A percentile compares a stretch with the other conserved stretches of the same genome.
These are phyloP conservation scores for Coprinellus micaceus DNA, from an alignment of 768 basidiomycete species.

Conservation along the genomic window DNA sequence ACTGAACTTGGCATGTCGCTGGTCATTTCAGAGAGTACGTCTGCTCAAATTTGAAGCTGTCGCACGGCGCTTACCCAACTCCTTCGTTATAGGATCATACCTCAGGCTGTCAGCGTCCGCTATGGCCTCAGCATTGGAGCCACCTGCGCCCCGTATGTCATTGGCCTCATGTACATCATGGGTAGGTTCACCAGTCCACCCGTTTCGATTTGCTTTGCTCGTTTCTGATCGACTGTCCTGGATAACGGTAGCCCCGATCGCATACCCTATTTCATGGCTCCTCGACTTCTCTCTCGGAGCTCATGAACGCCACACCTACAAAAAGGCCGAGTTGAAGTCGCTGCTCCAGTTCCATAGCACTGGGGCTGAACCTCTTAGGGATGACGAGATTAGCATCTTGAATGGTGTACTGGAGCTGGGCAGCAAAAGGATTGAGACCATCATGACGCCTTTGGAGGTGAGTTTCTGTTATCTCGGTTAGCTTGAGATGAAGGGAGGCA, in stretches of 20 bases:
- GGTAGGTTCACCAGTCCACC: conserved; percentile 37
- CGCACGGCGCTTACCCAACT: background rate
- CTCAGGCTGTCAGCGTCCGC: conserved; percentile 71
- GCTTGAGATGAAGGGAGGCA: background rate
- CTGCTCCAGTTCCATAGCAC: conserved; percentile 78
- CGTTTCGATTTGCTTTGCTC: background rate
- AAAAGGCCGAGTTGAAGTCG: conserved; percentile 75
- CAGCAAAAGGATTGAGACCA: conserved; percentile 66
- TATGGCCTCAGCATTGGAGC: conserved; percentile 83
- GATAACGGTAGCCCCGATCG: conserved; percentile 63
- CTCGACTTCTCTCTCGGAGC: conserved; percentile 80
- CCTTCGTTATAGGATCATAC: conserved; percentile 44
- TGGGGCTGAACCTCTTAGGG: conserved; percentile 72
- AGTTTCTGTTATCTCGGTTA: conserved; percentile 18
- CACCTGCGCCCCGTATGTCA: conserved; percentile 72
- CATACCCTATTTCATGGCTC: conserved; percentile 76
- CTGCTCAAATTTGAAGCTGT: conserved; percentile 22
- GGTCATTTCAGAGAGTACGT: conserved; percentile 80
- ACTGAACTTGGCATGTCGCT: too few relatives aligned
- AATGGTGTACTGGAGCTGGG: conserved; percentile 79
- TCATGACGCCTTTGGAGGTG: conserved; percentile 81
- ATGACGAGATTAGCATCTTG: conserved; percentile 78
- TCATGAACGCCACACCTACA: conserved; percentile 71
- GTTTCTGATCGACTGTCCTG: conserved; percentile 16
- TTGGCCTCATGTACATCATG: conserved; percentile 64